Percentiles rank a stretch among this genome's conserved stretches.
phyloP scores from a whole-genome alignment of 2,329 filamentous ascomycete genomes.

The Geosmithia flava region DNA sequence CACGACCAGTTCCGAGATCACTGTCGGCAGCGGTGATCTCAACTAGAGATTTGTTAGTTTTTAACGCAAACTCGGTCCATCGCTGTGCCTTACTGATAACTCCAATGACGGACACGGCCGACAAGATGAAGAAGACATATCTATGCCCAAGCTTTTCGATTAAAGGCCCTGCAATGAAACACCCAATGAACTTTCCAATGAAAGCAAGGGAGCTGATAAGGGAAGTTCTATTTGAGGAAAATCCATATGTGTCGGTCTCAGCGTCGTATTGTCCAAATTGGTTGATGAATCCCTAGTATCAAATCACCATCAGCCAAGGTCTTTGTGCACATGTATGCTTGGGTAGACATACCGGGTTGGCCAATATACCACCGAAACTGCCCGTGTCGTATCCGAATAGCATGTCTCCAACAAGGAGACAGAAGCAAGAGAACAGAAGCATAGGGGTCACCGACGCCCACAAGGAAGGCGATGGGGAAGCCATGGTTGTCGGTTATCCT shows the following conservation, averaged over 20 bases:
- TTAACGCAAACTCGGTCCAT: too few relatives aligned
- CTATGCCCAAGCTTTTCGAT: background rate
- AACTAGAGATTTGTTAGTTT: background rate
- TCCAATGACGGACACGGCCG: background rate
- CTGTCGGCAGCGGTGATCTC: constrained; percentile 2
- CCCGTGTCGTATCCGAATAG: constrained; percentile 1
- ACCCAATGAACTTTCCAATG: background rate
- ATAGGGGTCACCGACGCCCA: background rate
- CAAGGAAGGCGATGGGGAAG: background rate
- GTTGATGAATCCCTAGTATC: background rate
- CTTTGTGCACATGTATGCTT: background rate
- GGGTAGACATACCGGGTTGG: background rate
- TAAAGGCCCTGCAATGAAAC: background rate
- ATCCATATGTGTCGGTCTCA: background rate
- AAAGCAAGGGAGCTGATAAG: background rate
- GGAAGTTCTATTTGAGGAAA: background rate
- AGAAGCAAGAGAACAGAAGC: constrained; percentile 1
- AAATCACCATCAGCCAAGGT: background rate
- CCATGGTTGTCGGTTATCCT: too few relatives aligned
- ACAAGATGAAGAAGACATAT: background rate
- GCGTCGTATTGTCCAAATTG: background rate
- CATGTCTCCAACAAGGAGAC: background rate
- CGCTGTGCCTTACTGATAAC: background rate
- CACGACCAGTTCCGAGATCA: constrained; percentile 5
- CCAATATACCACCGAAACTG: background rate